Evolutionary conservation across 2,329 filamentous ascomycete species (phyloP).

Genomic region (Alternaria angustiovoidea): DNA sequence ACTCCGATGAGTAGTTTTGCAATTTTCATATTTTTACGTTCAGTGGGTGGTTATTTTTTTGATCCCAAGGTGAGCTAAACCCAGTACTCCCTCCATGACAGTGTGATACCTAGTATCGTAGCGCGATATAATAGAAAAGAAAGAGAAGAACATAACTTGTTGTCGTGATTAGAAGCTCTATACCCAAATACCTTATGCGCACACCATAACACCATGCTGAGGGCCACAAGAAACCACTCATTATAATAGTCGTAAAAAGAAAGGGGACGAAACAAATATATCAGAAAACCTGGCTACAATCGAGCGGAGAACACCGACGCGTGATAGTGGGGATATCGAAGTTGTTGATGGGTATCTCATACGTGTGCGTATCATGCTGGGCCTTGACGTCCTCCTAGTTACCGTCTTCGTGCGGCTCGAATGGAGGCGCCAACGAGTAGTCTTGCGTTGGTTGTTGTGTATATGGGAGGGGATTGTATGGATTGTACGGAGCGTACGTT

Average conservation of each 20-base stretch:
- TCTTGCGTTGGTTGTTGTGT: neutral
- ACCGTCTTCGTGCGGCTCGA: neutral
- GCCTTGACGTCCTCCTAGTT: neutral
- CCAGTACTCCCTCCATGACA: neutral
- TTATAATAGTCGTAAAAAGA: neutral
- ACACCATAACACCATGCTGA: slow-evolving; percentile 3
- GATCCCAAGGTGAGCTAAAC: neutral
- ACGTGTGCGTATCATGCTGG: neutral
- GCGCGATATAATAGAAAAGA: neutral
- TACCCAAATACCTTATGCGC: neutral
- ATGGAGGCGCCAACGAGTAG: neutral
- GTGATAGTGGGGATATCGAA: too few relatives aligned
- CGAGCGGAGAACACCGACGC: too few relatives aligned
- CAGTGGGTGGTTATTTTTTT: neutral
- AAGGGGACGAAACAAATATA: neutral
- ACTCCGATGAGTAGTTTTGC: neutral
- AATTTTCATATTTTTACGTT: slow-evolving; percentile 1
- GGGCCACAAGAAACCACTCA: neutral
- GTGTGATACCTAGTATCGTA: slow-evolving; percentile 5
- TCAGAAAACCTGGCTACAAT: neutral
- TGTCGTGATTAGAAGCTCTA: neutral
- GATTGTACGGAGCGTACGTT: neutral
- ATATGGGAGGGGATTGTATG: neutral
- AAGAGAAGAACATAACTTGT: neutral
- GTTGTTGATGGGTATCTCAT: too few relatives aligned